phyloP scores from a whole-genome alignment of 805 yeast species.

The Komagataella ulmi region DNA sequence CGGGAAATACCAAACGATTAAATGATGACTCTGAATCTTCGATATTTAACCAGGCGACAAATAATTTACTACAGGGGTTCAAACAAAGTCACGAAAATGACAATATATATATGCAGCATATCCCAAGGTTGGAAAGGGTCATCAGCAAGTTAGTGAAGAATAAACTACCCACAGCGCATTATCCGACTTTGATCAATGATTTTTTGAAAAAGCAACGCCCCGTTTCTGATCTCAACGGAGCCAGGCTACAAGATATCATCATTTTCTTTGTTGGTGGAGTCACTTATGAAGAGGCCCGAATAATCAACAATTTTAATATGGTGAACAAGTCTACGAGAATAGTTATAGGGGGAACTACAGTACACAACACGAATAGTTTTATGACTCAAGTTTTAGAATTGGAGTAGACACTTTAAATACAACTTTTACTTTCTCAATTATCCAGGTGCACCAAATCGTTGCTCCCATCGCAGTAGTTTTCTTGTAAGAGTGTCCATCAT shows the following conservation, averaged over 20 bases:
- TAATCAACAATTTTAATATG: slow-evolving; percentile 58
- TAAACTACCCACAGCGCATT: slow-evolving; percentile 22
- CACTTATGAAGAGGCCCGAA: slow-evolving; percentile 84
- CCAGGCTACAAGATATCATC: slow-evolving; percentile 50
- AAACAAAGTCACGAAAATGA: slow-evolving; percentile 29
- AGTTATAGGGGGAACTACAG: slow-evolving; percentile 71
- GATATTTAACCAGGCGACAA: slow-evolving; percentile 10
- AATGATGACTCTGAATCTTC: slow-evolving; percentile 19
- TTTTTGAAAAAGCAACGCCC: slow-evolving; percentile 7
- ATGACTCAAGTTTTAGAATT: slow-evolving; percentile 11
- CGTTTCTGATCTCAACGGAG: slow-evolving; percentile 8
- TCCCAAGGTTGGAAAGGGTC: slow-evolving; percentile 51
- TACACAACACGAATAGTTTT: slow-evolving; percentile 32
- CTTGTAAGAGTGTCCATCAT: slow-evolving; percentile 66
- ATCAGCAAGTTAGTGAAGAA: slow-evolving; percentile 27
- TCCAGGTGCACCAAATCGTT: slow-evolving; percentile 34
- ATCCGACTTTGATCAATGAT: slow-evolving; percentile 30
- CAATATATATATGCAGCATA: slow-evolving; percentile 84
- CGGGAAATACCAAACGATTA: slow-evolving; percentile 30
- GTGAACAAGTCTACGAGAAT: slow-evolving; percentile 42
- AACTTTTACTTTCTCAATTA: background rate
- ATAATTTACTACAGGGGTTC: slow-evolving; percentile 19
- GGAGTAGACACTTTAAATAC: background rate
- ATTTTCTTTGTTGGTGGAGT: slow-evolving; percentile 77
- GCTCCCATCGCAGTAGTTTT: slow-evolving; percentile 68